These are phyloP conservation scores for Cynara cardunculus DNA, from an alignment of 129 eudicot species.

Conservation along the genomic window DNA sequence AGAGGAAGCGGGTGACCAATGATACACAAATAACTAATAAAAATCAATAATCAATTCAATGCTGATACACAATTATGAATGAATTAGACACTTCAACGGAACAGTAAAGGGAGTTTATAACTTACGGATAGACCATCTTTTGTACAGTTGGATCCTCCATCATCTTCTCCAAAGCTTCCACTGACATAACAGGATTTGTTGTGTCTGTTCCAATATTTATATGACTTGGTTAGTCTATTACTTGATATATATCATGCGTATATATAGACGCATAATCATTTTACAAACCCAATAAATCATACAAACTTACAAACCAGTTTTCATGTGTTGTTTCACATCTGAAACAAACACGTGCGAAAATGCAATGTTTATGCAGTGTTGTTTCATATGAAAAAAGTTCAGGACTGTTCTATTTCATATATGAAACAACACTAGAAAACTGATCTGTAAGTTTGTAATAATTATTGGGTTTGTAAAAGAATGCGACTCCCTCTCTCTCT, in stretches of 20 bases:
- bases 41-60: neutral
- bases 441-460: too few relatives aligned
- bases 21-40: neutral
- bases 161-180: slow-evolving; percentile 97
- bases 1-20: neutral
- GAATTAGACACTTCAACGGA: neutral
- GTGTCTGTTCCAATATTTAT: slow-evolving; percentile 29
- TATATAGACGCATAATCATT: too few relatives aligned
- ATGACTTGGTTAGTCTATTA: slow-evolving; percentile 16
- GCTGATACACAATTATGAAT: neutral
- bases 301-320: too few relatives aligned
- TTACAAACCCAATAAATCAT: too few relatives aligned
- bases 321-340: too few relatives aligned
- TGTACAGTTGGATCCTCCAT: slow-evolving; percentile 98
- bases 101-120: slow-evolving; percentile 9
- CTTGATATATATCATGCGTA: neutral
- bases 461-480: too few relatives aligned
- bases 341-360: too few relatives aligned
- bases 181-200: slow-evolving; percentile 53
- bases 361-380: too few relatives aligned
- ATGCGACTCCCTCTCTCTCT: too few relatives aligned
- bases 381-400: too few relatives aligned
- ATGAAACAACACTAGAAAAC: too few relatives aligned
- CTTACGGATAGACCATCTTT: slow-evolving; percentile 92
- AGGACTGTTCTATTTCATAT: too few relatives aligned